These are phyloP conservation scores for Myrmaecium sp. DNA, from an alignment of 2,329 filamentous ascomycete genomes.

Conservation along the genomic window DNA sequence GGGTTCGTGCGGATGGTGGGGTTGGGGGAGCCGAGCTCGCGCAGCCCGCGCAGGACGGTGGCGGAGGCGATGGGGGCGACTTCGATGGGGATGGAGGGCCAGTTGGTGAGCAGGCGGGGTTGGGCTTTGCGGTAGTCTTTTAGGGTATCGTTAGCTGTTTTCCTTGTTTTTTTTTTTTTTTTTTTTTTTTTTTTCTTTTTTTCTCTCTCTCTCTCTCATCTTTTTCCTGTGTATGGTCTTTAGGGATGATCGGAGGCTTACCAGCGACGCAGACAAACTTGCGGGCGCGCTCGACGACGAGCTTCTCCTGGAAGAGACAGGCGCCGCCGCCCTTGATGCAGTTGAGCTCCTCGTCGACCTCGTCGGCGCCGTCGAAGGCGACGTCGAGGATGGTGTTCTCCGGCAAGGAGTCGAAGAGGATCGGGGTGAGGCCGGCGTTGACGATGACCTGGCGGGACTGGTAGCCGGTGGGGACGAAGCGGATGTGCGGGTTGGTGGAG, in stretches of 20 bases:
- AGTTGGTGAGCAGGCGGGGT: conserved; percentile 52
- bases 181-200: no score
- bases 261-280: conserved; percentile 79
- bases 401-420: conserved; percentile 62
- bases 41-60: conserved; percentile 57
- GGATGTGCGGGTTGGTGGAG: conserved; percentile 37
- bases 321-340: conserved; percentile 96
- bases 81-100: conserved; percentile 83
- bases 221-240: no score
- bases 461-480: conserved; percentile 83
- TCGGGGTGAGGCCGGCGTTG: conserved; percentile 56
- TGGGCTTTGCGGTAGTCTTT: conserved; percentile 82
- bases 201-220: no score
- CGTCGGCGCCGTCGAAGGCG: conserved; percentile 90
- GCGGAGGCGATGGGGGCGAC: conserved; percentile 72
- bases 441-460: conserved; percentile 80
- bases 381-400: conserved; percentile 55
- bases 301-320: conserved; percentile 96
- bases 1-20: conserved; percentile 57
- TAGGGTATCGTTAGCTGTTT: conserved; percentile 1
- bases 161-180: no score
- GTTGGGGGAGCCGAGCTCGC: conserved; percentile 51
- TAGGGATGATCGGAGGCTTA: conserved; percentile 25
- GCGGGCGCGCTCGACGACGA: conserved; percentile 70
- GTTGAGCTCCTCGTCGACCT: conserved; percentile 87